phyloP scores from a whole-genome alignment of 108 stramenopile genomes.

The Chaetoceros muelleri region DNA sequence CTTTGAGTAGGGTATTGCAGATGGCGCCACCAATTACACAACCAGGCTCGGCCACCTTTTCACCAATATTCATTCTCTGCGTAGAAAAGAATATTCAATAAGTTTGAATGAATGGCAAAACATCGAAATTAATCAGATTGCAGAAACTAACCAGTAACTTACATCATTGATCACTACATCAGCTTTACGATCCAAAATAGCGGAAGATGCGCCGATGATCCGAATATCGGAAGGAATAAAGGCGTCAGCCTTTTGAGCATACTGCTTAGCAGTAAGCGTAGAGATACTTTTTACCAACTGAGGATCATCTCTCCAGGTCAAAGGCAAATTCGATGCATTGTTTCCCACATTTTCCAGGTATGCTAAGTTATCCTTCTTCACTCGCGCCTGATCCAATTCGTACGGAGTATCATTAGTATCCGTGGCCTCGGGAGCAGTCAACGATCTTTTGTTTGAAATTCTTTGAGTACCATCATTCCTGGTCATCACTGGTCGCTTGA shows the following conservation, averaged over 20 bases:
- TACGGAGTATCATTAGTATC: too few relatives aligned
- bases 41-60: slow-evolving; percentile 36
- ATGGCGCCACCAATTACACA: slow-evolving; percentile 74
- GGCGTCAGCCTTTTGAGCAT: slow-evolving; percentile 66
- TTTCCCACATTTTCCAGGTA: slow-evolving; percentile 81
- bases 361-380: slow-evolving; percentile 81
- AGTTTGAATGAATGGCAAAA: neutral
- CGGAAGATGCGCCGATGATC: slow-evolving; percentile 61
- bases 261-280: slow-evolving; percentile 57
- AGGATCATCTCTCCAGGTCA: slow-evolving; percentile 79
- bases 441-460: too few relatives aligned
- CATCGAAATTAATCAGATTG: neutral
- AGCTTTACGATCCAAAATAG: slow-evolving; percentile 64
- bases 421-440: too few relatives aligned
- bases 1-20: slow-evolving; percentile 75
- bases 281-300: slow-evolving; percentile 50
- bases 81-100: neutral
- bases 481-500: too few relatives aligned
- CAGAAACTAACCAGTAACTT: slow-evolving; percentile 6
- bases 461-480: too few relatives aligned
- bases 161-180: slow-evolving; percentile 72
- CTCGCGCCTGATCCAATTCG: slow-evolving; percentile 46
- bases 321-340: slow-evolving; percentile 65
- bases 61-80: slow-evolving; percentile 22
- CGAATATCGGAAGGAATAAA: slow-evolving; percentile 76